Conservation (phyloP, 441 rosid species). For the Croton setiger region DNA sequence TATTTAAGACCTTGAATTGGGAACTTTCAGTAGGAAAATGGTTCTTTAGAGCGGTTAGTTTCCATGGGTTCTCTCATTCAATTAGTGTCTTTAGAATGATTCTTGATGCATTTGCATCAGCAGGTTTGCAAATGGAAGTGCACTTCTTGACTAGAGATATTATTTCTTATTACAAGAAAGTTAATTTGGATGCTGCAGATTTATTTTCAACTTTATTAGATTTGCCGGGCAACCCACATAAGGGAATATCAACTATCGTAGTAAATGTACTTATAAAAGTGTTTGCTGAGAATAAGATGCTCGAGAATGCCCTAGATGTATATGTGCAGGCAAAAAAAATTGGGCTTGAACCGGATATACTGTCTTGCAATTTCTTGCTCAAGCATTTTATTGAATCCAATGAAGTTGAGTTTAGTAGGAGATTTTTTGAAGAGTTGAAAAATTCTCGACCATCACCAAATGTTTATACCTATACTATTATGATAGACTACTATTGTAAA, state of each 20-base stretch:
- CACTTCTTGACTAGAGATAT: slow-evolving; percentile 44
- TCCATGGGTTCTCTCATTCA: slow-evolving; percentile 34
- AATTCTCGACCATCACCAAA: slow-evolving; percentile 44
- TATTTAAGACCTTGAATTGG: slow-evolving; percentile 52
- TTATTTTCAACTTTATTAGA: slow-evolving; percentile 38
- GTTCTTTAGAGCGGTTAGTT: slow-evolving; percentile 25
- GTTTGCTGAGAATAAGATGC: slow-evolving; percentile 47
- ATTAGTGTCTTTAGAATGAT: slow-evolving; percentile 31
- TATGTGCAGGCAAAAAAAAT: slow-evolving; percentile 28
- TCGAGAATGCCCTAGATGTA: slow-evolving; percentile 37
- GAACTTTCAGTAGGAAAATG: slow-evolving; percentile 22
- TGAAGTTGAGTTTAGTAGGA: slow-evolving; percentile 23
- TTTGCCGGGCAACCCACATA: slow-evolving; percentile 19
- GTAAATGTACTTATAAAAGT: slow-evolving; percentile 44
- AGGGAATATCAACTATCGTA: slow-evolving; percentile 23
- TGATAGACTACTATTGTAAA: slow-evolving; percentile 43
- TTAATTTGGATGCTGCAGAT: slow-evolving; percentile 30
- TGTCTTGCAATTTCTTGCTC: slow-evolving; percentile 56
- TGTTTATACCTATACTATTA: slow-evolving; percentile 45
- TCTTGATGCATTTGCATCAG: slow-evolving; percentile 36
- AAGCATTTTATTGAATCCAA: slow-evolving; percentile 44
- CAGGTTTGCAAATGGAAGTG: slow-evolving; percentile 36
- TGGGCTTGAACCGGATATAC: slow-evolving; percentile 34
- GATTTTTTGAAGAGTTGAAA: slow-evolving; percentile 40
- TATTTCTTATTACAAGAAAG: slow-evolving; percentile 28